Percentiles rank a stretch among this genome's conserved stretches.
Conservation (phyloP, 768 basidiomycete species). For the Scleroderma citrinum region DNA sequence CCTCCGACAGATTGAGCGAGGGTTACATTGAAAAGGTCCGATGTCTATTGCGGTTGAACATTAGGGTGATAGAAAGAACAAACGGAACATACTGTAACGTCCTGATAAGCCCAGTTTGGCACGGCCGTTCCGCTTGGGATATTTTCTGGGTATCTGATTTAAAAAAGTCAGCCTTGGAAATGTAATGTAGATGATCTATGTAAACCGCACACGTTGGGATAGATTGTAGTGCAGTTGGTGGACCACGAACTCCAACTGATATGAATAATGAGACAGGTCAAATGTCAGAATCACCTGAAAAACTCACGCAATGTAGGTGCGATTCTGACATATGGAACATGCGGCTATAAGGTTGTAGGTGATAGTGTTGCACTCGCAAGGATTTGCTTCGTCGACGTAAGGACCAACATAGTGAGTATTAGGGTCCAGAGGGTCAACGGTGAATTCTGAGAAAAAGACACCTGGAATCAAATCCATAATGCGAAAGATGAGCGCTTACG, state of each 20-base stretch:
- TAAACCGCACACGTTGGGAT: constrained; percentile 18
- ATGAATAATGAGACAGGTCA: constrained; percentile 1
- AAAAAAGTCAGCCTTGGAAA: neutral
- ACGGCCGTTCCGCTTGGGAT: constrained; percentile 46
- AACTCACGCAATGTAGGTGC: constrained; percentile 32
- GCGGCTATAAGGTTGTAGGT: constrained; percentile 52
- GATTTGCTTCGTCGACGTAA: constrained; percentile 19
- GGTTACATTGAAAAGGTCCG: constrained; percentile 34
- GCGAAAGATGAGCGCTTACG: constrained; percentile 27
- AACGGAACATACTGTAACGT: constrained; percentile 38
- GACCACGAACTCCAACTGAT: constrained; percentile 49
- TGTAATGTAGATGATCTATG: neutral
- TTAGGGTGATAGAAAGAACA: neutral
- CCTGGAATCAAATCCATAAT: constrained; percentile 4
- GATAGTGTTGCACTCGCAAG: constrained; percentile 52
- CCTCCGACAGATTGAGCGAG: constrained; percentile 31
- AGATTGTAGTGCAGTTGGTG: constrained; percentile 39
- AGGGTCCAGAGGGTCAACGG: constrained; percentile 34
- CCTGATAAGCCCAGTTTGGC: constrained; percentile 59
- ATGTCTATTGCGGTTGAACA: constrained; percentile 21
- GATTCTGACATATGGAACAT: constrained; percentile 51
- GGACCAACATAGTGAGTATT: constrained; percentile 29
- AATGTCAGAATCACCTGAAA: neutral
- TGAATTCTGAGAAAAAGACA: constrained; percentile 27
- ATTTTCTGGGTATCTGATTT: constrained; percentile 39